A percentile compares a stretch with the other conserved stretches of the same genome.
These are phyloP conservation scores for Naganishia vaughanmartiniae DNA, from an alignment of 768 basidiomycete species.

Conservation along the genomic window DNA sequence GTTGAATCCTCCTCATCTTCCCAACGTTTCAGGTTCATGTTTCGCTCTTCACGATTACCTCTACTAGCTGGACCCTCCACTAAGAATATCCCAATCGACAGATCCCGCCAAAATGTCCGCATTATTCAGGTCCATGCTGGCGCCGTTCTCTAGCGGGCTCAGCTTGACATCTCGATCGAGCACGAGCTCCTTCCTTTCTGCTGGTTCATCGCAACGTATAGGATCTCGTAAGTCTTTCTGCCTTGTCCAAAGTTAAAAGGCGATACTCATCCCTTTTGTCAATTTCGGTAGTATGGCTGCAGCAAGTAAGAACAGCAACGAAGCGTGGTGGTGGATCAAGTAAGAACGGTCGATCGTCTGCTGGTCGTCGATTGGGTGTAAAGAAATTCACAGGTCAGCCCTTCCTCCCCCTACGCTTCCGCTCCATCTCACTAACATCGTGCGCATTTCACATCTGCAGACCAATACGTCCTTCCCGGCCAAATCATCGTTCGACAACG, in stretches of 20 bases:
- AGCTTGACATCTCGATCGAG: not conserved
- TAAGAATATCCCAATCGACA: not conserved
- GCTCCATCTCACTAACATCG: not conserved
- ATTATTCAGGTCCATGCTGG: slow-evolving; percentile 12
- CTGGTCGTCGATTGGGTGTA: slow-evolving; percentile 87
- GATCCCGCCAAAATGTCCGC: slow-evolving; percentile 1
- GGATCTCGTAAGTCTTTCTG: slow-evolving; percentile 14
- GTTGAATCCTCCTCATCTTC: not conserved
- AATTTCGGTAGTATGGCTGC: not conserved
- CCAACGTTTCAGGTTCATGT: not conserved
- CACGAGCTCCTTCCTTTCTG: not conserved
- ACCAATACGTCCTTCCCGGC: slow-evolving; percentile 86
- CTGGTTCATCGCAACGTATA: slow-evolving; percentile 6
- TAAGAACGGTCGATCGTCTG: slow-evolving; percentile 86
- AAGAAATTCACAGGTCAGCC: slow-evolving; percentile 89
- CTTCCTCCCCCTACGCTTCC: too few relatives aligned
- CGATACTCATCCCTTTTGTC: not conserved
- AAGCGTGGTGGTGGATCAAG: slow-evolving; percentile 94
- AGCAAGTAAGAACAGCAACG: slow-evolving; percentile 82
- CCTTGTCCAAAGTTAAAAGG: not conserved
- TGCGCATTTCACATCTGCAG: slow-evolving; percentile 54
- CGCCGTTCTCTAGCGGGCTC: slow-evolving; percentile 10
- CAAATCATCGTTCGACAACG: slow-evolving; percentile 95
- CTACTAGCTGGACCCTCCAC: not conserved
- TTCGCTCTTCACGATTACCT: not conserved